A percentile compares a stretch with the other conserved stretches of the same genome.
Conservation (phyloP, 192 early-diverging fungal genomes). For the Backusella tarrabulga region DNA sequence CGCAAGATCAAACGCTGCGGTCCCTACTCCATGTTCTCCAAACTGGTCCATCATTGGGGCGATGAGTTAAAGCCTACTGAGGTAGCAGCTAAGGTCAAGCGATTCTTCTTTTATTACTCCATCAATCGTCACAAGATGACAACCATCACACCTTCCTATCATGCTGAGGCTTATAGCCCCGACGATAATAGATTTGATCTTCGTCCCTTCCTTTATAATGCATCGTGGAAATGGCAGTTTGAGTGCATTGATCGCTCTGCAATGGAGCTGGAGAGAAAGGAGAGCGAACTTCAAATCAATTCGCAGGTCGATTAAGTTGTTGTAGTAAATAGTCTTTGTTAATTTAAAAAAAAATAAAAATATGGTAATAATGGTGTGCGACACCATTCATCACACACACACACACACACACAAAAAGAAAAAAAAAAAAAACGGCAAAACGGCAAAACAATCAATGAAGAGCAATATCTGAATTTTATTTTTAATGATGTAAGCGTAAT, state of each 20-base stretch:
- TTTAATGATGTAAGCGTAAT: no score
- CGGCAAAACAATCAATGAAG: no score
- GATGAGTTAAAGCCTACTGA: conserved; percentile 54
- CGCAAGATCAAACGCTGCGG: conserved; percentile 88
- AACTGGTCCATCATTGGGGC: conserved; percentile 83
- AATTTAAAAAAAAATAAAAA: background rate
- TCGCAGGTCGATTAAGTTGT: conserved; percentile 10
- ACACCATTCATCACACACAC: no score
- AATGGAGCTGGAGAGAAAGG: conserved; percentile 36
- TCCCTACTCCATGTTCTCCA: conserved; percentile 93
- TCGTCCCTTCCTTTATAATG: conserved; percentile 94
- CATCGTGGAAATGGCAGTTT: conserved; percentile 95
- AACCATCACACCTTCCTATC: conserved; percentile 92
- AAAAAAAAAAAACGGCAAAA: no score
- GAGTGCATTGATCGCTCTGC: conserved; percentile 71
- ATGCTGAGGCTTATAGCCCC: conserved; percentile 92
- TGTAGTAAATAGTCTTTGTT: background rate
- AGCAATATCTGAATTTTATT: no score
- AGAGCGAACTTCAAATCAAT: conserved; percentile 1
- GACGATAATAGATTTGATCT: conserved; percentile 99
- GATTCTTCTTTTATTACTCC: conserved; percentile 94
- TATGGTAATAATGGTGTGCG: no score
- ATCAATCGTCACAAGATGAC: conserved; percentile 99
- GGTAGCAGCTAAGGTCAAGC: conserved; percentile 92
- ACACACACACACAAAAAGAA: no score